These are phyloP conservation scores for Russula compacta DNA, from an alignment of 768 basidiomycete genomes.

Conservation along the genomic window DNA sequence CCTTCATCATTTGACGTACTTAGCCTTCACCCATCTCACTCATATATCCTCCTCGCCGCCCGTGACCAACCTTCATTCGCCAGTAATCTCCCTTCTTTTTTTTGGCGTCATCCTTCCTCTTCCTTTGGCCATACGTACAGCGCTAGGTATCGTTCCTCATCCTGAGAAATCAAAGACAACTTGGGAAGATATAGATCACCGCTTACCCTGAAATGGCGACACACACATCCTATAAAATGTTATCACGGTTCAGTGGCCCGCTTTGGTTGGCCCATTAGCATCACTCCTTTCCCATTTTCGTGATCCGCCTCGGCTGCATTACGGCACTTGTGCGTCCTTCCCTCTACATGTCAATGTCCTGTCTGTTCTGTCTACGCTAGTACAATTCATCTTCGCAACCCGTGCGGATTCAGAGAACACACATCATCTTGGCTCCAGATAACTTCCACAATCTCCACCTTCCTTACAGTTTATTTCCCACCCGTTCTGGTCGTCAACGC, in stretches of 20 bases:
- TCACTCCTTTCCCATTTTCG: constrained; percentile 13
- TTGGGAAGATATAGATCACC: constrained; percentile 18
- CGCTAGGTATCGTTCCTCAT: constrained; percentile 8
- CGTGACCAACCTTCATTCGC: constrained; percentile 4
- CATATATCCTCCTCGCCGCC: no score
- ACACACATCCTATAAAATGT: constrained; percentile 3
- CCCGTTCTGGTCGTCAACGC: neutral
- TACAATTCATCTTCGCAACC: neutral
- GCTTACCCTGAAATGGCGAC: constrained; percentile 10
- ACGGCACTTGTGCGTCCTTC: constrained; percentile 6
- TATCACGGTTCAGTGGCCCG: constrained; percentile 16
- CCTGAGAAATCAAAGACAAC: constrained; percentile 7
- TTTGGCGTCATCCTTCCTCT: constrained; percentile 7
- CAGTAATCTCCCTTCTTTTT: constrained; percentile 1
- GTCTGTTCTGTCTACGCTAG: neutral
- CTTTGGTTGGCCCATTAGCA: neutral
- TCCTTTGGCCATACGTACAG: constrained; percentile 11
- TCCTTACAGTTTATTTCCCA: neutral
- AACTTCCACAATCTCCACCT: neutral
- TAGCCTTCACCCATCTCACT: neutral
- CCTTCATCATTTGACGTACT: constrained; percentile 13
- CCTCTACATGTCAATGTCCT: constrained; percentile 11
- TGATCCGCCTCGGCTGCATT: constrained; percentile 11
- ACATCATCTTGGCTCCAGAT: neutral
- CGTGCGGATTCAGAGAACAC: neutral